A percentile compares a stretch with the other conserved stretches of the same genome.
These are phyloP conservation scores for Mycena sanguinolenta DNA, from an alignment of 768 basidiomycete species.

Conservation along the genomic window DNA sequence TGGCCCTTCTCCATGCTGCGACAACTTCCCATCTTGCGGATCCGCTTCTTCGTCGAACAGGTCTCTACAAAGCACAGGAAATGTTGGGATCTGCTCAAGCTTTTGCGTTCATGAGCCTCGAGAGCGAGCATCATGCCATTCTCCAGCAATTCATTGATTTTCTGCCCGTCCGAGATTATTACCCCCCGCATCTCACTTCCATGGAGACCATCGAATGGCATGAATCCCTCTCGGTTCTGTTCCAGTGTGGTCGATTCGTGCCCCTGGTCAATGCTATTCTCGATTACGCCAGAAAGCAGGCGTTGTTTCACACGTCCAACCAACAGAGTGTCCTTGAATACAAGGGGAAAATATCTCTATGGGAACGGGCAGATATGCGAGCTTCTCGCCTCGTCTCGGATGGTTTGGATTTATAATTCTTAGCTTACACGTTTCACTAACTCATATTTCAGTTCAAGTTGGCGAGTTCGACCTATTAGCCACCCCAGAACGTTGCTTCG, in stretches of 20 bases:
- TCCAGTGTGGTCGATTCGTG: constrained; percentile 14
- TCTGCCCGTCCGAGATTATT: constrained; percentile 51
- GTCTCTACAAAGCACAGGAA: constrained; percentile 58
- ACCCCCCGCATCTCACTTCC: constrained; percentile 49
- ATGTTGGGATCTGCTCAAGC: constrained; percentile 53
- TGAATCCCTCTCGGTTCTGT: background rate
- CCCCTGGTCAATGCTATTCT: constrained; percentile 14
- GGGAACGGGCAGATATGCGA: constrained; percentile 21
- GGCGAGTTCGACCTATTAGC: background rate
- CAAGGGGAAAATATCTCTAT: background rate
- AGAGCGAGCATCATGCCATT: constrained; percentile 44
- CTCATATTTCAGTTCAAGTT: background rate
- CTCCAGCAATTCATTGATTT: constrained; percentile 50
- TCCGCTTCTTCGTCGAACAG: constrained; percentile 57
- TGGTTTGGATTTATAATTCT: background rate
- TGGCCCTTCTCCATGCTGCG: constrained; percentile 59
- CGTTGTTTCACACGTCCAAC: constrained; percentile 11
- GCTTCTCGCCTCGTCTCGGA: background rate
- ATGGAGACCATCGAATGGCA: constrained; percentile 59
- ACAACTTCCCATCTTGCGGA: constrained; percentile 58
- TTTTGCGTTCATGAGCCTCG: constrained; percentile 55
- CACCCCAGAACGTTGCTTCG: constrained; percentile 5
- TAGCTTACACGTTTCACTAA: background rate
- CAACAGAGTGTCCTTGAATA: background rate
- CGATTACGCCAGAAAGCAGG: constrained; percentile 18